These are phyloP conservation scores for Pseudoneurospora amorphoporcata DNA, from an alignment of 495 filamentous ascomycete species.

Conservation along the genomic window DNA sequence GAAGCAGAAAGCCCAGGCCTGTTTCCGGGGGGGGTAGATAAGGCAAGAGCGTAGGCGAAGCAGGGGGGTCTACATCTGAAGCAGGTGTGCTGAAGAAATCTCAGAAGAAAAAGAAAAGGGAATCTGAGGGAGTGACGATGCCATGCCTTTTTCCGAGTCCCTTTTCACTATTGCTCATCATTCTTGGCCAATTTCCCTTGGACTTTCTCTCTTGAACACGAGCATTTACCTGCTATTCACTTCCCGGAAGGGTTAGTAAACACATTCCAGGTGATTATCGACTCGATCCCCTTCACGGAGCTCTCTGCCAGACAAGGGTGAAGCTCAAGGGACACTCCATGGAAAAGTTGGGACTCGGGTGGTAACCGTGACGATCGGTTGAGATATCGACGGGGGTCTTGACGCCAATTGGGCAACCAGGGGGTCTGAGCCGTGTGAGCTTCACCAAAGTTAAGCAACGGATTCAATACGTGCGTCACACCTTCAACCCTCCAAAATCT, in stretches of 20 bases:
- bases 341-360: neutral
- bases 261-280: neutral
- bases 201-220: neutral
- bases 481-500: neutral
- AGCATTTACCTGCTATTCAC: neutral
- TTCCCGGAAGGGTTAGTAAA: neutral
- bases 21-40: neutral
- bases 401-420: neutral
- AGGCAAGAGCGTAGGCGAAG: neutral
- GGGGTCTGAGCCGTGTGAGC: neutral
- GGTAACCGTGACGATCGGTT: neutral
- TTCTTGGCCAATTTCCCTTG: neutral
- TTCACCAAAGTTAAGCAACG: neutral
- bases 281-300: neutral
- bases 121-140: neutral
- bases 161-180: neutral
- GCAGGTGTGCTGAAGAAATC: neutral
- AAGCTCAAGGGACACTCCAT: neutral
- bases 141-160: neutral
- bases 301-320: neutral
- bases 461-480: conserved; percentile 10
- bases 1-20: neutral
- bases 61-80: neutral
- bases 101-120: neutral
- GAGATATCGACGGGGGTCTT: conserved; percentile 1